Evolutionary conservation across 257 asterid species (phyloP).

Genomic region (Ilex asprella): DNA sequence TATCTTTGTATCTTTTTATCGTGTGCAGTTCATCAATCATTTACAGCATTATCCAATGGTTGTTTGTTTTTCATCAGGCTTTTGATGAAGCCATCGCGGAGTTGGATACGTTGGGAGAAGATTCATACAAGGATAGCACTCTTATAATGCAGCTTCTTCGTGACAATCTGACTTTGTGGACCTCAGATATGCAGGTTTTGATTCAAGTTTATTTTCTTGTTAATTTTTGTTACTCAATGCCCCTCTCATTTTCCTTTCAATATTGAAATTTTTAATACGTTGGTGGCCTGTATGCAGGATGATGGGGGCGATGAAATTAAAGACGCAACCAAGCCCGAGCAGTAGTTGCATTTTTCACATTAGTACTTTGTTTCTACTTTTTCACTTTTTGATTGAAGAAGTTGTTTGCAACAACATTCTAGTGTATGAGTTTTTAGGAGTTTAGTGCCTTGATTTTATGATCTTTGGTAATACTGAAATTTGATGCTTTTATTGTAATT

Average conservation of each 20-base stretch:
- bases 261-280: not conserved
- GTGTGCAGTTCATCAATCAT: too few relatives aligned
- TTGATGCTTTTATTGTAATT: too few relatives aligned
- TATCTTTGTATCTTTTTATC: too few relatives aligned
- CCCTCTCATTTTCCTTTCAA: not conserved
- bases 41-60: constrained; percentile 2
- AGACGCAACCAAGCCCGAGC: constrained; percentile 78
- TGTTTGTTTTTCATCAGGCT: constrained; percentile 35
- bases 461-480: too few relatives aligned
- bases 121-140: constrained; percentile 94
- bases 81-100: constrained; percentile 93
- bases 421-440: too few relatives aligned
- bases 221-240: not conserved
- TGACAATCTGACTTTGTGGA: constrained; percentile 90
- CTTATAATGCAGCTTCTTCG: constrained; percentile 95
- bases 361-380: constrained; percentile 24
- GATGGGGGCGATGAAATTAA: constrained; percentile 75
- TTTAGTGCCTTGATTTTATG: too few relatives aligned
- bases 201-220: not conserved
- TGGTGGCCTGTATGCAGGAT: constrained; percentile 37
- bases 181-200: constrained; percentile 81
- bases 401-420: too few relatives aligned
- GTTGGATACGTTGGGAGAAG: constrained; percentile 90
- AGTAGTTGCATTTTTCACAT: constrained; percentile 17
- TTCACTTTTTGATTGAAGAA: not conserved